Conservation (phyloP, 2,329 filamentous ascomycete genomes). For the Ophiostoma sp. region DNA sequence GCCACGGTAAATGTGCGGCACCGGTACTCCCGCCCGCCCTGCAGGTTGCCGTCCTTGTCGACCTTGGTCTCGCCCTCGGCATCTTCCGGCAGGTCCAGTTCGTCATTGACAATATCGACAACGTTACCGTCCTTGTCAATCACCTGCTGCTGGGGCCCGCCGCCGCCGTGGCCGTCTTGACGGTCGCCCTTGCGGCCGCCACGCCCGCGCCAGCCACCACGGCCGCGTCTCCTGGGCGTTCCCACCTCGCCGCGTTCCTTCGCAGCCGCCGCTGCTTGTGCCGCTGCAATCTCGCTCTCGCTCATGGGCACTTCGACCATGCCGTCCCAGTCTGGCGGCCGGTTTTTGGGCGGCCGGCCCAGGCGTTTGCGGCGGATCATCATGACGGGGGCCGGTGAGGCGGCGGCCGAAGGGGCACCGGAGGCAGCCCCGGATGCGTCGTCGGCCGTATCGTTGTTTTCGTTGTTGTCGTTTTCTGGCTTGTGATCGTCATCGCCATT, state of each 20-base stretch:
- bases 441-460: constrained; percentile 48
- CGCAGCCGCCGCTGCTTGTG: constrained; percentile 18
- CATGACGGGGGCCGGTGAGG: constrained; percentile 54
- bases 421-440: constrained; percentile 35
- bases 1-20: constrained; percentile 92
- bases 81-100: constrained; percentile 85
- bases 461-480: constrained; percentile 41
- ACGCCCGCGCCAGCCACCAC: constrained; percentile 69
- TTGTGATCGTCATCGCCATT: constrained; percentile 53
- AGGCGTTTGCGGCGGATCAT: constrained; percentile 73
- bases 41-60: constrained; percentile 80
- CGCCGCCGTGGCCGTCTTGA: constrained; percentile 52
- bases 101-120: constrained; percentile 87
- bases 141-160: constrained; percentile 66
- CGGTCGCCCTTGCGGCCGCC: constrained; percentile 65
- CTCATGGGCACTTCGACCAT: constrained; percentile 57
- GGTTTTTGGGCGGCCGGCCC: constrained; percentile 84
- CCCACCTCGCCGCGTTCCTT: constrained; percentile 29
- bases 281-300: constrained; percentile 38
- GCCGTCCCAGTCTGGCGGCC: constrained; percentile 74
- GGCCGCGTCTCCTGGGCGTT: constrained; percentile 63
- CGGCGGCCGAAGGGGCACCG: constrained; percentile 36
- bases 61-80: constrained; percentile 90
- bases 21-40: constrained; percentile 85
- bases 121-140: constrained; percentile 93